A percentile compares a stretch with the other conserved stretches of the same genome.
Evolutionary conservation across 2,329 filamentous ascomycete genomes (phyloP).

Genomic region (Amauroascus niger): DNA sequence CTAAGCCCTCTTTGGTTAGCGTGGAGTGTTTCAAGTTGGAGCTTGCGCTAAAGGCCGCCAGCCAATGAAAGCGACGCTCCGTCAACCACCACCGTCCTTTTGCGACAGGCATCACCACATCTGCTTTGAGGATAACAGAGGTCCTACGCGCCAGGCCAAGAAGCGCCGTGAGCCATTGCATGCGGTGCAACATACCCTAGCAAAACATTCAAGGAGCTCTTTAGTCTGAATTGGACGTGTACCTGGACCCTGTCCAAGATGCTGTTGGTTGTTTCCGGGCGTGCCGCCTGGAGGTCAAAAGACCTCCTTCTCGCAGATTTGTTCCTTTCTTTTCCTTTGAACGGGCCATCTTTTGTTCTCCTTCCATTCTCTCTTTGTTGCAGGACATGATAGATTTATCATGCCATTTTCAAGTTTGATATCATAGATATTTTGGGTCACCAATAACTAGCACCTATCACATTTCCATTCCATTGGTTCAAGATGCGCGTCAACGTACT

Average conservation of each 20-base stretch:
- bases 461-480: not conserved
- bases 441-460: not conserved
- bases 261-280: not conserved
- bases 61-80: not conserved
- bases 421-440: not conserved
- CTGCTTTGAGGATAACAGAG: not conserved
- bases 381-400: not conserved
- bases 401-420: not conserved
- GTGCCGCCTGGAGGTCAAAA: not conserved
- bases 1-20: not conserved
- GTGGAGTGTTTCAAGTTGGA: not conserved
- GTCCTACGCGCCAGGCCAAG: constrained; percentile 9
- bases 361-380: constrained; percentile 3
- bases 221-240: not conserved
- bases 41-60: not conserved
- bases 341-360: not conserved
- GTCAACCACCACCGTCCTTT: not conserved
- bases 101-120: constrained; percentile 2
- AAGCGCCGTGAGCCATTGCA: not conserved
- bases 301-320: not conserved
- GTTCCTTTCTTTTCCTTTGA: not conserved
- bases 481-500: constrained; percentile 7
- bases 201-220: not conserved
- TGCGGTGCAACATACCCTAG: not conserved
- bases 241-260: not conserved